These are phyloP conservation scores for Phytophthora lateralis DNA, from an alignment of 352 stramenopile genomes.

Conservation along the genomic window DNA sequence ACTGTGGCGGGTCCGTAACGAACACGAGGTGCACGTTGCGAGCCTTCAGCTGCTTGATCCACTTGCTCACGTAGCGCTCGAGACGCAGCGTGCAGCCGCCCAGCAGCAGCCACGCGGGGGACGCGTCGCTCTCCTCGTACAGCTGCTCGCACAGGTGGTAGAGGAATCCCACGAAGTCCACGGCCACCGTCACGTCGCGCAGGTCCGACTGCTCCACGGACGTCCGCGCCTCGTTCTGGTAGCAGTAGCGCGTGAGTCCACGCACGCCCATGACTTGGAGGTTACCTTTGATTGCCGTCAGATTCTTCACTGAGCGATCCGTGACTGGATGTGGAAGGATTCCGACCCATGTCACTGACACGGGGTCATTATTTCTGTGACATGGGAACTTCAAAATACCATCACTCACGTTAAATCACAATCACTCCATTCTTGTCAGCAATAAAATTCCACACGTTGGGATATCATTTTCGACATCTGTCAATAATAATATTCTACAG, in stretches of 20 bases:
- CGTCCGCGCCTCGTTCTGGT: conserved; percentile 48
- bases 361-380: too few species aligned
- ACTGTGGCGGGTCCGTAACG: conserved; percentile 74
- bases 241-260: conserved; percentile 64
- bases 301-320: too few species aligned
- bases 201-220: conserved; percentile 45
- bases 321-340: too few species aligned
- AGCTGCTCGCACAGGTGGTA: conserved; percentile 73
- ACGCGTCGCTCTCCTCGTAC: conserved; percentile 36
- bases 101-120: conserved; percentile 64
- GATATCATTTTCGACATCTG: too few species aligned
- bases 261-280: conserved; percentile 60
- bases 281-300: too few species aligned
- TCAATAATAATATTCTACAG: neutral
- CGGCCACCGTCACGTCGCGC: conserved; percentile 70
- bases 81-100: conserved; percentile 58
- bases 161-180: conserved; percentile 85
- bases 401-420: neutral
- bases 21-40: conserved; percentile 67
- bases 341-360: too few species aligned
- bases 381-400: neutral
- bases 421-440: neutral
- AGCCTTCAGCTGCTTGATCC: conserved; percentile 46
- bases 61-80: conserved; percentile 51
- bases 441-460: neutral